Conservation (phyloP, 352 stramenopile genomes). For the Phytophthora crassamura region DNA sequence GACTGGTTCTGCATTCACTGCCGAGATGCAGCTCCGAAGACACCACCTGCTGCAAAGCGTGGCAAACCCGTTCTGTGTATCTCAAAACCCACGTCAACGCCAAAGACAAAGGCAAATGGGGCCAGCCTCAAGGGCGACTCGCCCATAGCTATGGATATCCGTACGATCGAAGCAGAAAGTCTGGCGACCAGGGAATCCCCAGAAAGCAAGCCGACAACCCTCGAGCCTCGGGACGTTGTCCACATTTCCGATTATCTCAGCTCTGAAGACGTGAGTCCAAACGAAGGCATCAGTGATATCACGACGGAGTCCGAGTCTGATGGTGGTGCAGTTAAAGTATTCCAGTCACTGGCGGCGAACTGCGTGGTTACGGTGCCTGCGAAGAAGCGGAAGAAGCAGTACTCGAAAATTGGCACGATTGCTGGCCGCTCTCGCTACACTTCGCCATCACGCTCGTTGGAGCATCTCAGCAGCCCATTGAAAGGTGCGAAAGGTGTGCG, state of each 20-base stretch:
- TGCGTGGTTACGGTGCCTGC: constrained; percentile 4
- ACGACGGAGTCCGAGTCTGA: constrained; percentile 44
- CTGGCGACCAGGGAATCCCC: neutral
- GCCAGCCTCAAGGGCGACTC: constrained; percentile 17
- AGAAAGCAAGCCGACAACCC: neutral
- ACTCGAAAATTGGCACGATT: constrained; percentile 1
- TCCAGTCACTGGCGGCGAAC: constrained; percentile 20
- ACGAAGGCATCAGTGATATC: constrained; percentile 28
- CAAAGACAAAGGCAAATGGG: constrained; percentile 21
- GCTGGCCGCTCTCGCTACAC: constrained; percentile 11
- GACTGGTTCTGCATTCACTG: constrained; percentile 78
- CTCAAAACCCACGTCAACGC: constrained; percentile 9
- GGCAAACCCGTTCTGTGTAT: constrained; percentile 4
- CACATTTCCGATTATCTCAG: neutral
- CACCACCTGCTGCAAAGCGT: neutral
- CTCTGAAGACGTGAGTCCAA: constrained; percentile 5
- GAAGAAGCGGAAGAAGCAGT: constrained; percentile 23
- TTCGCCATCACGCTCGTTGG: constrained; percentile 19
- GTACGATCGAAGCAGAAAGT: constrained; percentile 6
- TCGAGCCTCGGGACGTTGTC: neutral
- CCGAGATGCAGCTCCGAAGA: constrained; percentile 14
- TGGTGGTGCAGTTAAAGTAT: constrained; percentile 23
- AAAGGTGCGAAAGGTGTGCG: neutral
- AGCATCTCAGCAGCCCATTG: constrained; percentile 22
- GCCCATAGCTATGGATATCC: constrained; percentile 5